These are phyloP conservation scores for Ustilago bromivora DNA, from an alignment of 1,284 basidiomycete species.

Conservation along the genomic window DNA sequence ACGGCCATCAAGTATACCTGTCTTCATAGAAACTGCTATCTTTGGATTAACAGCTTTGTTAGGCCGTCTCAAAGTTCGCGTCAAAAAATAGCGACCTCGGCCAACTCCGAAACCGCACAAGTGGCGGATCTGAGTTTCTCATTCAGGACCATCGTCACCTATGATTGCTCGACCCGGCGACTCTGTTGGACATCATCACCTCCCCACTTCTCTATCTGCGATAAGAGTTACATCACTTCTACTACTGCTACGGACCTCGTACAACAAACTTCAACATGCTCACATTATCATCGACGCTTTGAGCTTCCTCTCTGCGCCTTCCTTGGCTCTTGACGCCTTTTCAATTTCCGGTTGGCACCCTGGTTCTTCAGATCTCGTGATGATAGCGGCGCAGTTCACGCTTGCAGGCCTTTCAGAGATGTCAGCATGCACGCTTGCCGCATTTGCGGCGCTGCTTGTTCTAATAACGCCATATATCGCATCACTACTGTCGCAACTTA, in stretches of 20 bases:
- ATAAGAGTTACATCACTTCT: background rate
- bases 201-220: background rate
- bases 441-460: constrained; percentile 9
- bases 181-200: background rate
- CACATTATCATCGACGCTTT: background rate
- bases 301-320: background rate
- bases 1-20: background rate
- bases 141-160: constrained; percentile 9
- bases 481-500: constrained; percentile 12
- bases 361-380: background rate
- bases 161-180: background rate
- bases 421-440: background rate
- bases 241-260: background rate
- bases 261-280: background rate
- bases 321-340: background rate
- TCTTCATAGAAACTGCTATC: background rate
- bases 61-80: background rate
- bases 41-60: constrained; percentile 5
- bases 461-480: constrained; percentile 10
- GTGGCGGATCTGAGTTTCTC: constrained; percentile 19
- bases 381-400: background rate
- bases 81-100: constrained; percentile 13
- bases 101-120: constrained; percentile 26
- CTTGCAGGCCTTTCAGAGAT: background rate
- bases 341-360: background rate